Conservation (phyloP, 2,329 filamentous ascomycete species). For the Colletotrichum limetticola region DNA sequence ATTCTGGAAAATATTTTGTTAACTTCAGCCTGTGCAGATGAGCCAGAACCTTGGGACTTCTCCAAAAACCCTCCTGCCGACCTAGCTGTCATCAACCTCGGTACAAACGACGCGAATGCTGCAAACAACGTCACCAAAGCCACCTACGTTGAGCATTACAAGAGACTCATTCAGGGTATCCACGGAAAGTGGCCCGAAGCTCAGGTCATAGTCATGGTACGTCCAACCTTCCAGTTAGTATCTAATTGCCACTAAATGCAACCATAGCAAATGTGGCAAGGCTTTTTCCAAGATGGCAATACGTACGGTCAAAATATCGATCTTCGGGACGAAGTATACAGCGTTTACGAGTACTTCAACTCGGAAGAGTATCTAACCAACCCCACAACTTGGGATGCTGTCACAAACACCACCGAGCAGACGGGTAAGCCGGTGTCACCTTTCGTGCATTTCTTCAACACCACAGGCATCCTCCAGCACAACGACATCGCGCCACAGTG, state of each 20-base stretch:
- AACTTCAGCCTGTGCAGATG: conserved; percentile 40
- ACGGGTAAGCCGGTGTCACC: conserved; percentile 47
- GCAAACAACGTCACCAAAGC: conserved; percentile 52
- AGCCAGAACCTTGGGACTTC: conserved; percentile 58
- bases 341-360: conserved; percentile 64
- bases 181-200: conserved; percentile 58
- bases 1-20: conserved; percentile 2
- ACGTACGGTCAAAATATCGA: conserved; percentile 58
- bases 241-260: conserved; percentile 3
- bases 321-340: conserved; percentile 61
- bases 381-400: conserved; percentile 52
- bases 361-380: conserved; percentile 52
- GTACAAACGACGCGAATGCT: conserved; percentile 57
- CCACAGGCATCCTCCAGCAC: conserved; percentile 68
- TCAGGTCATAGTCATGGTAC: conserved; percentile 56
- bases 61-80: conserved; percentile 52
- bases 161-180: conserved; percentile 56
- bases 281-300: conserved; percentile 62
- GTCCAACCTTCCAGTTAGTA: conserved; percentile 31
- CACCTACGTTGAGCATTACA: conserved; percentile 53
- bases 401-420: conserved; percentile 48
- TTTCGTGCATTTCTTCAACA: conserved; percentile 72
- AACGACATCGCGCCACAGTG: conserved; percentile 69
- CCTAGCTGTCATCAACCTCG: conserved; percentile 58
- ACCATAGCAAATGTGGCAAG: conserved; percentile 62